Conservation (phyloP, 1,139 yeast species). For the Candida smagusa region DNA sequence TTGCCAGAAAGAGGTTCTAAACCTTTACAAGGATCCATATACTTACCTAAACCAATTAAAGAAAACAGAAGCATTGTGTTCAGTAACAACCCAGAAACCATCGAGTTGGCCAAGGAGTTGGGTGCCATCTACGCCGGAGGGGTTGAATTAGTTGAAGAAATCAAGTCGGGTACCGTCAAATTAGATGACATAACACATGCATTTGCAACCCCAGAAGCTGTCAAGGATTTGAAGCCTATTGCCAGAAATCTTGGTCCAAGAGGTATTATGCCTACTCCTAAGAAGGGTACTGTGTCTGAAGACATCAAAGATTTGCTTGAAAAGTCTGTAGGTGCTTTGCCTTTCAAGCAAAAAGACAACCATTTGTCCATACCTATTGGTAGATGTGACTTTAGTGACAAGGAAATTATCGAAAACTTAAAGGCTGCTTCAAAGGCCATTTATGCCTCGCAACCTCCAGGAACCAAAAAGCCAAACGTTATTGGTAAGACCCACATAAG, state of each 20-base stretch:
- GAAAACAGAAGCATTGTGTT: slow-evolving; percentile 66
- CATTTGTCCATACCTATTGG: slow-evolving; percentile 72
- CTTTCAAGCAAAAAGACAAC: slow-evolving; percentile 66
- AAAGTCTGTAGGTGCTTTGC: slow-evolving; percentile 61
- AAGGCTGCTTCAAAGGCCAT: slow-evolving; percentile 67
- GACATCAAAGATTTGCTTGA: slow-evolving; percentile 54
- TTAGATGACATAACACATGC: slow-evolving; percentile 69
- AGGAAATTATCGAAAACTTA: slow-evolving; percentile 70
- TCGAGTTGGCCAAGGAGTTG: slow-evolving; percentile 50
- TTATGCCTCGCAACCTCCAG: slow-evolving; percentile 52
- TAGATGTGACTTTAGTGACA: slow-evolving; percentile 73
- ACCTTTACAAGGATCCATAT: slow-evolving; percentile 69
- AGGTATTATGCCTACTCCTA: slow-evolving; percentile 84
- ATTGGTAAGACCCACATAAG: slow-evolving; percentile 69
- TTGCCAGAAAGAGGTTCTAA: slow-evolving; percentile 78
- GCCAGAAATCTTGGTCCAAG: slow-evolving; percentile 84
- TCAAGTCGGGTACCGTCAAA: slow-evolving; percentile 51
- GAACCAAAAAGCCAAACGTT: slow-evolving; percentile 64
- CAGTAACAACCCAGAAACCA: slow-evolving; percentile 53
- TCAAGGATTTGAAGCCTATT: slow-evolving; percentile 54
- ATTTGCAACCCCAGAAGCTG: slow-evolving; percentile 82
- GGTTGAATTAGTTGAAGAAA: slow-evolving; percentile 60
- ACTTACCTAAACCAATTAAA: slow-evolving; percentile 73
- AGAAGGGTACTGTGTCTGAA: slow-evolving; percentile 83
- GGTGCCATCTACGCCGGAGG: slow-evolving; percentile 74